Percentiles rank a stretch among this genome's conserved stretches.
Conservation (phyloP, 139 green algal genomes). For the Coelastrella sp. region DNA sequence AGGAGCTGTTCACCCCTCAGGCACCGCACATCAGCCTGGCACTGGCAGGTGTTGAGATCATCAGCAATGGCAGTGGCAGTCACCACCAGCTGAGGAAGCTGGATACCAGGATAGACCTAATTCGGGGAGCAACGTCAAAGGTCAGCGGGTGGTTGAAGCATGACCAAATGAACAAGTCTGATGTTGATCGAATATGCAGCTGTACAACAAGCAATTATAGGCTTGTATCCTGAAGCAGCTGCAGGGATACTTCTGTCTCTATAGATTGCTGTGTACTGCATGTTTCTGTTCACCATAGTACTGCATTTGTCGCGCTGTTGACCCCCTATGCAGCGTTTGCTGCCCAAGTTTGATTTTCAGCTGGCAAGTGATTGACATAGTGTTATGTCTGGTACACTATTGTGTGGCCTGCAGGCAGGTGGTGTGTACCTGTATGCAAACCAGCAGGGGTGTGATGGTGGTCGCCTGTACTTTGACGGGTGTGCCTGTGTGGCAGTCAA, state of each 20-base stretch:
- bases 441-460: slow-evolving; percentile 96
- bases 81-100: slow-evolving; percentile 96
- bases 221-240: no score
- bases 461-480: slow-evolving; percentile 96
- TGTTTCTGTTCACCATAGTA: no score
- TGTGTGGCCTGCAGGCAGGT: slow-evolving; percentile 65
- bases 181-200: no score
- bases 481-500: slow-evolving; percentile 92
- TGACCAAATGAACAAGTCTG: no score
- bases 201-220: no score
- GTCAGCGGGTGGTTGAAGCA: slow-evolving; percentile 21
- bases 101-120: slow-evolving; percentile 88
- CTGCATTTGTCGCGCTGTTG: no score
- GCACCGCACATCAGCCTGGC: slow-evolving; percentile 83
- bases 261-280: no score
- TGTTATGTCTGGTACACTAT: slow-evolving; percentile 2
- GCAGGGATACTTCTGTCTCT: no score
- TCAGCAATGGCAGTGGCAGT: slow-evolving; percentile 93
- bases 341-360: no score
- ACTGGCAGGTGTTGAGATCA: slow-evolving; percentile 92
- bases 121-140: slow-evolving; percentile 87
- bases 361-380: not conserved
- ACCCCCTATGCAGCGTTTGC: no score
- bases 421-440: slow-evolving; percentile 99
- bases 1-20: slow-evolving; percentile 97